Evolutionary conservation across 306 rosid genomes (phyloP), one percentile per base, ranked within the genome.

Genomic region (Corylus heterophylla): DNA sequence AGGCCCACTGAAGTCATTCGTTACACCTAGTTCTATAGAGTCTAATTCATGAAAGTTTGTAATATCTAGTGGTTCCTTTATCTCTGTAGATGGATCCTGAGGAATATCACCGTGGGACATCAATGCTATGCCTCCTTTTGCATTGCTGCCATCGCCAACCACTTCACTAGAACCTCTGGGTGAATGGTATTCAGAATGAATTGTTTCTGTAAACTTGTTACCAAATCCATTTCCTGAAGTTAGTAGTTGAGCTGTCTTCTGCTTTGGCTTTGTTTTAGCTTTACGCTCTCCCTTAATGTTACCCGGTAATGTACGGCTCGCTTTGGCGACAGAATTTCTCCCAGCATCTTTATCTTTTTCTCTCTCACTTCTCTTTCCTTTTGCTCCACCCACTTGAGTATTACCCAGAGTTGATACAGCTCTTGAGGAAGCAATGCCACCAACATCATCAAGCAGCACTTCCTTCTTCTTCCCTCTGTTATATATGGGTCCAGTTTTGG

Each of bases 291-390:
- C 87, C 89, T 87, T 91, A 2, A 78, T 22, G 86, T 83, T 78
- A 62, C 83, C 84, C 76, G 69, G 76, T 77, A 93, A 81, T 74
- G 85, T 77, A 72, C 91, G 87, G 35, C 90, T 79, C 12, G 87
- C 71, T 87, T 89, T 94, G 63, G 88, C 44, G 49, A 64, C 86
- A 74, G 86, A 78, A 69, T 74, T 83, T 84, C 87, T 88, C 72
- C 84, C 81, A 22, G 82, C 62, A 77, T 83, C 97, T 82, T 82
- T 90, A 69, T 79, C 95, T 80, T 88, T 86, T 76, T 88, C 94
- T 82, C 97, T 91, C 79, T 86, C 94, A 58, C 94, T 90, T 86
- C 93, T 87, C 85, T 92, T 92, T 48, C 97, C 92, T 78, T 86
- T 92, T 20, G 85, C 89, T 82, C 91, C 92, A 54, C 86, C 89